Evolutionary conservation across 1,139 yeast species (phyloP).

Genomic region (Candida freyschussii): DNA sequence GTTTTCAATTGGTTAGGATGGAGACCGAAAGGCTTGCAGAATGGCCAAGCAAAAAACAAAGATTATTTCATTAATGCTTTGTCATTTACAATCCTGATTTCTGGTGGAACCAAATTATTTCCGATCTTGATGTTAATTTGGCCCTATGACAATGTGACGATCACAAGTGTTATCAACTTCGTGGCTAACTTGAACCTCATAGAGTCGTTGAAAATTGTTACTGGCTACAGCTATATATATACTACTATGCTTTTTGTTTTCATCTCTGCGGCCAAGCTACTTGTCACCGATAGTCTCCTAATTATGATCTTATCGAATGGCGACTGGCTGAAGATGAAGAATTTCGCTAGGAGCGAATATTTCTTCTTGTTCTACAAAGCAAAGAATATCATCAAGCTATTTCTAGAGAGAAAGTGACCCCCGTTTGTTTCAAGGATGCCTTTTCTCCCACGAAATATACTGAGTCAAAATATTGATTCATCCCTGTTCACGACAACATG

Average conservation of each 20-base stretch:
- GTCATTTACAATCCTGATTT: conserved; percentile 63
- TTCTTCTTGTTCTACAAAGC: too few species aligned
- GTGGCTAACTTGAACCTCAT: conserved; percentile 59
- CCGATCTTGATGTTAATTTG: conserved; percentile 95
- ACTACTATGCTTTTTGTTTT: conserved; percentile 29
- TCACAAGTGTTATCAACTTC: conserved; percentile 54
- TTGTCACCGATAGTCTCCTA: conserved; percentile 26
- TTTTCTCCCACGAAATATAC: too few species aligned
- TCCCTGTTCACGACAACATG: too few species aligned
- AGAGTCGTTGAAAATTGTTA: conserved; percentile 60
- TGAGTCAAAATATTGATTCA: too few species aligned
- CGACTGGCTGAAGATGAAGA: not conserved
- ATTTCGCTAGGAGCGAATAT: not conserved
- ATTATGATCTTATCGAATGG: conserved; percentile 23
- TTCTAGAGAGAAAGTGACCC: too few species aligned
- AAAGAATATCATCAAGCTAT: too few species aligned
- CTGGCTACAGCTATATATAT: conserved; percentile 37
- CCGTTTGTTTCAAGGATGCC: too few species aligned
- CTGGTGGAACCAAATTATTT: conserved; percentile 74
- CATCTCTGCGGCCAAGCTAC: conserved; percentile 23
- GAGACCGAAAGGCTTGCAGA: conserved; percentile 26
- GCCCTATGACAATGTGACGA: conserved; percentile 84
- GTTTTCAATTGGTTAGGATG: conserved; percentile 39
- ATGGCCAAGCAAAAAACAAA: conserved; percentile 6
- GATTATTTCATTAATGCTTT: conserved; percentile 32